Evolutionary conservation across 2,329 filamentous ascomycete species (phyloP).

Genomic region (Epichloe bromicola): DNA sequence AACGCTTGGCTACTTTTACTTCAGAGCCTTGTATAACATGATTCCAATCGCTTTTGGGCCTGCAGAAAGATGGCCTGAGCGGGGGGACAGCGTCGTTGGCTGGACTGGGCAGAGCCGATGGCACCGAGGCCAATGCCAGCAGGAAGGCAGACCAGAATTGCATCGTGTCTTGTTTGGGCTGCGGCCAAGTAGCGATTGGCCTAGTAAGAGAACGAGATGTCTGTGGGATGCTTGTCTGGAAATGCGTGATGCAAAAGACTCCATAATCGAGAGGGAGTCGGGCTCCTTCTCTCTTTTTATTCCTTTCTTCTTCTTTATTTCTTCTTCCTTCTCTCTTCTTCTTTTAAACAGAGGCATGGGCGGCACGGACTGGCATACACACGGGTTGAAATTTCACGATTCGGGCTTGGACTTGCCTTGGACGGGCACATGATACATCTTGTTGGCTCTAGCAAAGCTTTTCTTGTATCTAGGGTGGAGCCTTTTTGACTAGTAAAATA

Average conservation of each 20-base stretch:
- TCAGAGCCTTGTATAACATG: slow-evolving; percentile 78
- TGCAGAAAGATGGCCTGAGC: slow-evolving; percentile 31
- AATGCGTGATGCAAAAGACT: no score
- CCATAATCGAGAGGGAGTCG: no score
- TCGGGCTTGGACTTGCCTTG: background rate
- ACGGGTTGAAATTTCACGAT: background rate
- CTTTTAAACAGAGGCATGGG: background rate
- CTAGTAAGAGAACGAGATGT: no score
- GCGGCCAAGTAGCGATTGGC: no score
- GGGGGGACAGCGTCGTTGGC: background rate
- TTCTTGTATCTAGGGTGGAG: no score
- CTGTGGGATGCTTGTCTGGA: no score
- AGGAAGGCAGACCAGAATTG: background rate
- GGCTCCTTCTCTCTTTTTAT: no score
- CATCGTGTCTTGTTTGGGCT: background rate
- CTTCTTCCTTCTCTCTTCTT: no score
- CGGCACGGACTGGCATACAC: background rate
- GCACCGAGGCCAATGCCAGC: background rate
- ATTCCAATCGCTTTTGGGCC: slow-evolving; percentile 77
- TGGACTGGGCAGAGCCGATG: background rate
- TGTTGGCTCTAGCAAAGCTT: no score
- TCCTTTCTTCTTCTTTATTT: no score
- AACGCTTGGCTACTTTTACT: slow-evolving; percentile 58
- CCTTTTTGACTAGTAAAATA: no score
- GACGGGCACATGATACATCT: no score